phyloP scores from a whole-genome alignment of 805 yeast species.

The Candida rishiriensis region DNA sequence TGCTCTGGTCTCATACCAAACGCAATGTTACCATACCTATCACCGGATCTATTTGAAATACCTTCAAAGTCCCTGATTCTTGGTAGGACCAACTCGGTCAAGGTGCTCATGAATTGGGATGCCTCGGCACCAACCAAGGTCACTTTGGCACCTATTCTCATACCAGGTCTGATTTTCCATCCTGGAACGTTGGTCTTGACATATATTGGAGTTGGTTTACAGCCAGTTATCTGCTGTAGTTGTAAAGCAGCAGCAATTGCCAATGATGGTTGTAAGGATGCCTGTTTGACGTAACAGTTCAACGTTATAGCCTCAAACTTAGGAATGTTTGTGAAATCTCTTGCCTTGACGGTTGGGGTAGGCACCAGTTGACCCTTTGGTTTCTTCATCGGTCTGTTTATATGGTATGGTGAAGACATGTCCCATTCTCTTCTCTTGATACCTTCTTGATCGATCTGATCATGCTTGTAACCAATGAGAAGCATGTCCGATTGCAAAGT shows the following conservation, averaged over 20 bases:
- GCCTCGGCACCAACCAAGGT: constrained; percentile 74
- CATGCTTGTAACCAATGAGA: constrained; percentile 72
- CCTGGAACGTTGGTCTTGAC: constrained; percentile 76
- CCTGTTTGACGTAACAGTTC: constrained; percentile 72
- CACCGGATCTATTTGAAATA: constrained; percentile 72
- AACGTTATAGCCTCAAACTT: constrained; percentile 60
- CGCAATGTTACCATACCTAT: constrained; percentile 76
- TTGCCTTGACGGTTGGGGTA: constrained; percentile 66
- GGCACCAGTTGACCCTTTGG: constrained; percentile 75
- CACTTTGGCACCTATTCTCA: constrained; percentile 87
- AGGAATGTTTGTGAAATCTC: constrained; percentile 70
- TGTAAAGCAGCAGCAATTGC: constrained; percentile 75
- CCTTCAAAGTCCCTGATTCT: constrained; percentile 86
- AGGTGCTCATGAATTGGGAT: constrained; percentile 78
- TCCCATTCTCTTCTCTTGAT: constrained; percentile 80
- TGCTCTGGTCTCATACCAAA: constrained; percentile 79
- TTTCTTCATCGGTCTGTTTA: constrained; percentile 72
- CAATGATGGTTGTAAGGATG: constrained; percentile 63
- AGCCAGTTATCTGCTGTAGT: constrained; percentile 92
- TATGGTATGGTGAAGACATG: constrained; percentile 80
- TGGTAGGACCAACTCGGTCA: constrained; percentile 91
- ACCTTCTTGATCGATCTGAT: constrained; percentile 51
- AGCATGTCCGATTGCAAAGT: constrained; percentile 74
- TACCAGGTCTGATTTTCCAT: constrained; percentile 85
- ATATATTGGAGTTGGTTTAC: constrained; percentile 67